These are phyloP conservation scores for Multifurca ochricompacta DNA, from an alignment of 768 basidiomycete species.

Conservation along the genomic window DNA sequence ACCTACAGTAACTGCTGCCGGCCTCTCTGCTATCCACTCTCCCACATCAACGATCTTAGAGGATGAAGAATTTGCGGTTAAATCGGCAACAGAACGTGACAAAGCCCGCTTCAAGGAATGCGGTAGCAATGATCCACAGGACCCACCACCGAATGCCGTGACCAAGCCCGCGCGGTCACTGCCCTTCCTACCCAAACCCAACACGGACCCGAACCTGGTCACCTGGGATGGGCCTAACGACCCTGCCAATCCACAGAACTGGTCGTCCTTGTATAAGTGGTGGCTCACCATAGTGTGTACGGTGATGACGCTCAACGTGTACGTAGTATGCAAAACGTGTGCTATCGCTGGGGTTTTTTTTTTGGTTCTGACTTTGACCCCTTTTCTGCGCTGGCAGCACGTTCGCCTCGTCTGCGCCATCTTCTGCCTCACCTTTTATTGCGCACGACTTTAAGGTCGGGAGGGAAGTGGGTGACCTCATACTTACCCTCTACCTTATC, in stretches of 20 bases:
- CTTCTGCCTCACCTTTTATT: conserved; percentile 10
- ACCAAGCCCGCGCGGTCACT: neutral
- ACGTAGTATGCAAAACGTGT: too few species aligned
- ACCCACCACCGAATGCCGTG: neutral
- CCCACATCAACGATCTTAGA: neutral
- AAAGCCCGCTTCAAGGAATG: neutral
- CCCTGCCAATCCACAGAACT: conserved; percentile 21
- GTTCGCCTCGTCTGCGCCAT: conserved; percentile 25
- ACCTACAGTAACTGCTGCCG: too few species aligned
- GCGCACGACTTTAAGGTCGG: conserved; percentile 18
- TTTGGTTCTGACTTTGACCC: neutral
- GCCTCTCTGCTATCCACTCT: neutral
- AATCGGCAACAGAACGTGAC: neutral
- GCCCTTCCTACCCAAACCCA: conserved; percentile 3
- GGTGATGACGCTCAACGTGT: conserved; percentile 16
- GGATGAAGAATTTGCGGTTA: neutral
- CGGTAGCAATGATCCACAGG: too few species aligned
- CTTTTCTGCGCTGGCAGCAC: too few species aligned
- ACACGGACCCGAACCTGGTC: conserved; percentile 12
- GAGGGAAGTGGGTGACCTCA: conserved; percentile 22
- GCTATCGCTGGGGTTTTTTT: too few species aligned
- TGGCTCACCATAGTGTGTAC: conserved; percentile 7
- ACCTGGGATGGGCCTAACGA: conserved; percentile 18
- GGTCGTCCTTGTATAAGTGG: conserved; percentile 14
- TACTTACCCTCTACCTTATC: conserved; percentile 19